These are phyloP conservation scores for Coemansia guatemalensis DNA, from an alignment of 192 early-diverging fungal species.

Conservation along the genomic window DNA sequence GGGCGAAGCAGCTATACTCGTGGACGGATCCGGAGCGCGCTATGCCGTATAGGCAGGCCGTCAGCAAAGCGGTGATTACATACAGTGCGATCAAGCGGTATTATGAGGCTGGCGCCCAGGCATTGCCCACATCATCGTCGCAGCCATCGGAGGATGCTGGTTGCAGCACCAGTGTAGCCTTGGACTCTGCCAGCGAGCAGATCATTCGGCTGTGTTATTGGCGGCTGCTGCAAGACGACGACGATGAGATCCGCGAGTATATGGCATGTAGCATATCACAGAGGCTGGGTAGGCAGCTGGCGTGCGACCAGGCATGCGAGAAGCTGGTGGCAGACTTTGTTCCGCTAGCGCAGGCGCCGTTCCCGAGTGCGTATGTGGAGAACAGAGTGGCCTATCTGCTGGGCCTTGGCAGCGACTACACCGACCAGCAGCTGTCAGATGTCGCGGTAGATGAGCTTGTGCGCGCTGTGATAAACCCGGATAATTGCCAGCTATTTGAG, in stretches of 20 bases:
- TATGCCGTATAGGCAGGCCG: conserved; percentile 38
- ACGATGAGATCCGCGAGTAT: conserved; percentile 70
- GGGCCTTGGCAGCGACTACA: neutral
- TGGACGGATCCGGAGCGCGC: conserved; percentile 51
- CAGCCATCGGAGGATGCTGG: neutral
- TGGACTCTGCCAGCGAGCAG: conserved; percentile 41
- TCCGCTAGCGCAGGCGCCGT: conserved; percentile 41
- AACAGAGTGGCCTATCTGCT: conserved; percentile 33
- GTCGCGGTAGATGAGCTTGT: conserved; percentile 8
- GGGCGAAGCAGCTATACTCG: conserved; percentile 45
- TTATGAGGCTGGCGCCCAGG: conserved; percentile 3
- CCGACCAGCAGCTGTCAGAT: neutral
- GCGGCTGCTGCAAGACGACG: conserved; percentile 71
- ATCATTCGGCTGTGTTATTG: conserved; percentile 54
- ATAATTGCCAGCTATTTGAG: conserved; percentile 66
- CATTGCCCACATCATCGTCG: too few species aligned
- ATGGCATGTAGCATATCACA: conserved; percentile 60
- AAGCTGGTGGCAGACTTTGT: conserved; percentile 58
- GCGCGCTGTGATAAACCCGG: conserved; percentile 37
- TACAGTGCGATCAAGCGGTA: conserved; percentile 44
- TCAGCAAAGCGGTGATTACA: conserved; percentile 41
- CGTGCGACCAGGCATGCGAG: conserved; percentile 53
- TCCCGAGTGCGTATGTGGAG: conserved; percentile 37
- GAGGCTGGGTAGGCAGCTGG: conserved; percentile 37
- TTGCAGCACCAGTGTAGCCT: neutral